Percentiles rank a stretch among this genome's conserved stretches.
Conservation (phyloP, 2,329 filamentous ascomycete genomes). For the Diaporthe vaccinii region DNA sequence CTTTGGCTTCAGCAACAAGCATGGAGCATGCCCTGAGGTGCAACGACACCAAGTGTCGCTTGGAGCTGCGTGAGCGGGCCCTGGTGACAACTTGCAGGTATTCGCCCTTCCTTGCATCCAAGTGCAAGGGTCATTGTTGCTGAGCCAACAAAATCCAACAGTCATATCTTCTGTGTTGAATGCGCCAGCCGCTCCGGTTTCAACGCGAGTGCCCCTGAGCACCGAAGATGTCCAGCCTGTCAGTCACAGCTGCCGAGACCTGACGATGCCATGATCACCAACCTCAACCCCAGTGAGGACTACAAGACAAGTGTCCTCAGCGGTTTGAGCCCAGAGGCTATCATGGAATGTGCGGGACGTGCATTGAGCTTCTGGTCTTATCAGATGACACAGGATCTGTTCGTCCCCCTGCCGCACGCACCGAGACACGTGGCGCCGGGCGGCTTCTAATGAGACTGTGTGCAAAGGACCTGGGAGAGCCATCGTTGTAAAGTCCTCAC, state of each 20-base stretch:
- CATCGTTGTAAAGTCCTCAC: constrained; percentile 78
- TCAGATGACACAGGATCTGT: constrained; percentile 88
- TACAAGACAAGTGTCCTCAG: constrained; percentile 91
- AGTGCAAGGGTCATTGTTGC: constrained; percentile 36
- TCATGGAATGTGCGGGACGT: constrained; percentile 88
- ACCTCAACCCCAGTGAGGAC: constrained; percentile 85
- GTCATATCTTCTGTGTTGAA: constrained; percentile 86
- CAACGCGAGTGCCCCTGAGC: constrained; percentile 64
- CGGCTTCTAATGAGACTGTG: constrained; percentile 31
- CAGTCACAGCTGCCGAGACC: constrained; percentile 74
- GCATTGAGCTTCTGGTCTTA: constrained; percentile 90
- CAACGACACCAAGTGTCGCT: constrained; percentile 83
- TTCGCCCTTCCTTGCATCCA: constrained; percentile 17
- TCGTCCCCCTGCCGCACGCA: constrained; percentile 46
- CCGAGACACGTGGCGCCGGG: constrained; percentile 42
- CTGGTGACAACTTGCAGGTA: constrained; percentile 92
- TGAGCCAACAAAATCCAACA: constrained; percentile 49
- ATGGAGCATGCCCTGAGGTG: constrained; percentile 86
- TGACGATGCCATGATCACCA: constrained; percentile 80
- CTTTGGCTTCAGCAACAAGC: background rate
- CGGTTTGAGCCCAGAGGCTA: constrained; percentile 82
- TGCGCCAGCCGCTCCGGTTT: constrained; percentile 79
- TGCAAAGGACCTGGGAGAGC: constrained; percentile 79
- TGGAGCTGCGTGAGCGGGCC: constrained; percentile 76
- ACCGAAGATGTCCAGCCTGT: constrained; percentile 81